phyloP scores from a whole-genome alignment of 768 basidiomycete genomes.

The Pulveroboletus sp. region DNA sequence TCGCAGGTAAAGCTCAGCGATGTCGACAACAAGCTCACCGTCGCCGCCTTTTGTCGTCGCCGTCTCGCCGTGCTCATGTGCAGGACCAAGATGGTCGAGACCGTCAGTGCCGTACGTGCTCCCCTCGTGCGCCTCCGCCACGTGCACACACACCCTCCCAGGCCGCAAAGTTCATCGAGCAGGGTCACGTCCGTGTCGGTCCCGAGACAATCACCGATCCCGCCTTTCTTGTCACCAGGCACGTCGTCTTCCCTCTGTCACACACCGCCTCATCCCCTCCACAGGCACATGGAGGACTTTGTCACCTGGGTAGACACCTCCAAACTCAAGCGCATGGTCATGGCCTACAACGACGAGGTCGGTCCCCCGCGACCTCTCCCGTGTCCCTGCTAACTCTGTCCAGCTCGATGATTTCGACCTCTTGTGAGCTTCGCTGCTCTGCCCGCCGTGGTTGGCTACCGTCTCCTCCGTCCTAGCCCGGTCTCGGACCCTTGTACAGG shows the following conservation, averaged over 20 bases:
- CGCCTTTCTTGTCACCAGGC: conserved; percentile 91
- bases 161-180: conserved; percentile 97
- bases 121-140: conserved; percentile 2
- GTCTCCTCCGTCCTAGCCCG: too few relatives aligned
- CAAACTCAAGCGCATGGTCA: conserved; percentile 92
- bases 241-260: conserved; percentile 13
- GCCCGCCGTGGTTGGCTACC: not conserved
- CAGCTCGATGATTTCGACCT: conserved; percentile 95
- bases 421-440: conserved; percentile 38
- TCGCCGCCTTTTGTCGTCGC: conserved; percentile 89
- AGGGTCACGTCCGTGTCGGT: conserved; percentile 96
- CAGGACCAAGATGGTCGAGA: conserved; percentile 91
- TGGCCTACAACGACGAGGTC: conserved; percentile 96
- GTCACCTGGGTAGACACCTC: conserved; percentile 99
- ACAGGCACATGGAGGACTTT: conserved; percentile 96
- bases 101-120: conserved; percentile 80
- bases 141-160: conserved; percentile 31
- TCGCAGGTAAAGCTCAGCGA: conserved; percentile 86
- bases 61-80: conserved; percentile 91
- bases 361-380: conserved; percentile 10
- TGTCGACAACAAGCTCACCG: conserved; percentile 90
- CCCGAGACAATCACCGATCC: conserved; percentile 96
- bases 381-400: conserved; percentile 13
- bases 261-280: conserved; percentile 1
- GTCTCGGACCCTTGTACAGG: not conserved